Base-by-base conservation (phyloP, 768 basidiomycete species). In the Calocera cornea region DNA sequence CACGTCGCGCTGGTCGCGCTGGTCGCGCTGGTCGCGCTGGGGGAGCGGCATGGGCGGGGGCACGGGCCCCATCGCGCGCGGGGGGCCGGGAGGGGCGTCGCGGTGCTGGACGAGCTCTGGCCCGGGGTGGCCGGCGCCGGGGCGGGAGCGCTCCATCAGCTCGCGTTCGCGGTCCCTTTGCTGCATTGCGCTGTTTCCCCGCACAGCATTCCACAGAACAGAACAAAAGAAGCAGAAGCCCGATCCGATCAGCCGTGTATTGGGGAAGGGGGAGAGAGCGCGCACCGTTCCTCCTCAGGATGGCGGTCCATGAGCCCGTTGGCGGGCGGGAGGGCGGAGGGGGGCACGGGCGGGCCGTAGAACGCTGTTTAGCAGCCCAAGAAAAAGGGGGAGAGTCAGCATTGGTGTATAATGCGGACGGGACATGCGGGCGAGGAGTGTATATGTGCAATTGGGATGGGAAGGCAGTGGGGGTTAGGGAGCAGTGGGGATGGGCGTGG, bases 1-100 rank as follows among this genome's bases (percentile, higher is more conserved):
- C 2, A 60, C 54, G 24, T 60, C 54, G 2, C 54, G 2, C 8
- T 47, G 8, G n/a, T n/a, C n/a, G n/a, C n/a, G n/a, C n/a, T n/a
- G n/a, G n/a, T n/a, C n/a, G n/a, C n/a, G n/a, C n/a, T n/a, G n/a
- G n/a, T n/a, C n/a, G n/a, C n/a, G n/a, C n/a, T 8, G 19, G 24
- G 54, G 38, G 47, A 38, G 54, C 22, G 67, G 34, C 29, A 41
- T 69, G 68, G 64, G 38, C 33, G 60, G 65, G n/a, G 68, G 68
- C 2, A 60, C 31, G 31, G 54, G 54, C 2, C 54, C 54, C 54
- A 27, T 60, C 2, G 54, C 22, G 16, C 54, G 31, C 27, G 5
- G 1, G 2, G 41, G 24, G 29, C 8, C 1, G 8, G 65, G 33
- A 16, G 64, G 67, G 24, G 64, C 38, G 65, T 29, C 54, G 54